These are phyloP conservation scores for Dipodascus geniculatus DNA, from an alignment of 805 yeast genomes.

Conservation along the genomic window DNA sequence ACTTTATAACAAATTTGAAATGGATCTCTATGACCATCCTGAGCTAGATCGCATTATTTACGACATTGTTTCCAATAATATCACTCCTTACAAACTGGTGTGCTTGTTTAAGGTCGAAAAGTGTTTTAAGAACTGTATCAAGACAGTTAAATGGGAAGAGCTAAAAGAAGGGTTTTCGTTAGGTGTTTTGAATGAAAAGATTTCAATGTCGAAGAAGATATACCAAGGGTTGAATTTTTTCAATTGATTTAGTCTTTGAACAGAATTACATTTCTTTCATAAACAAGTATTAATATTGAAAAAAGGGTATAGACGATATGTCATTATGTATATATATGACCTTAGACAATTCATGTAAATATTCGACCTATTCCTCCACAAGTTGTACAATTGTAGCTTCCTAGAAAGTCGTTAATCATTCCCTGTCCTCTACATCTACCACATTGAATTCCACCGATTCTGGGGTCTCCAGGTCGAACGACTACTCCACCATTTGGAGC, in stretches of 20 bases:
- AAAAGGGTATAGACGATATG: neutral
- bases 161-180: neutral
- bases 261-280: no score
- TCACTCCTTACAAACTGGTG: neutral
- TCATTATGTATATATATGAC: neutral
- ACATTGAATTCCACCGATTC: slow-evolving; percentile 62
- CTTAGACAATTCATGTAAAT: neutral
- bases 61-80: neutral
- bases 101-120: neutral
- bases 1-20: neutral
- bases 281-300: neutral
- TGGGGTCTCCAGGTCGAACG: slow-evolving; percentile 68
- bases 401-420: slow-evolving; percentile 39
- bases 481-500: slow-evolving; percentile 19
- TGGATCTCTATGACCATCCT: slow-evolving; percentile 1
- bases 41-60: neutral
- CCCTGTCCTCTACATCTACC: slow-evolving; percentile 66
- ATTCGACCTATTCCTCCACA: slow-evolving; percentile 63
- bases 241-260: neutral
- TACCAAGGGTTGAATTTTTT: neutral
- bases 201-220: neutral
- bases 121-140: neutral
- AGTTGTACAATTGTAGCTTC: slow-evolving; percentile 48
- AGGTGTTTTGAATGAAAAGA: neutral
- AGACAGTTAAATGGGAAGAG: neutral